Base-by-base conservation (phyloP, 2,329 filamentous ascomycete species). In the Fusarium tricinctum region DNA sequence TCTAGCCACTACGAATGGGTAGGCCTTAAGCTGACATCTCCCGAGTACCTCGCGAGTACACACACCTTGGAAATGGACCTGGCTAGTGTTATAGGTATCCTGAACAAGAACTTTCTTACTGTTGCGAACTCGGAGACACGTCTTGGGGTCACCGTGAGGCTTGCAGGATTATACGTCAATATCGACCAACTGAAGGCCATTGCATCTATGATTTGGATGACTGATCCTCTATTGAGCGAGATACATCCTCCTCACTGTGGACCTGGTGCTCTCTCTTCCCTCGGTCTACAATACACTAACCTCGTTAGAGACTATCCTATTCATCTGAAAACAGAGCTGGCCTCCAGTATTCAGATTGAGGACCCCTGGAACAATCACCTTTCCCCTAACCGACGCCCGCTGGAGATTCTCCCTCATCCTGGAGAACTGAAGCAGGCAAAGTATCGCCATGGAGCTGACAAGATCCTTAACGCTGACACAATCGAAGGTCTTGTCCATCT, bases 361-460 rank as follows among this genome's bases (percentile, higher is more conserved):
- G 70, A 70, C 20, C 69, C 67, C 9, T 72, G 70, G 70, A 57
- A 61, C 15, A 51, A 72, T 23, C 58, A 50, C 9, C 47, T 72
- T 15, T 69, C 64, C 3, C 44, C 53, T 15, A 43, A 40, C 8
- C 58, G 70, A n/a, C 56, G 20, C 13, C 61, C 48, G 4, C 30
- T 71, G 23, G 40, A 48, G 13, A 35, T 67, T 20, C 54, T 72
- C 15, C 15, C 38, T 3, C 50, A 69, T 17, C 70, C 67, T 3
- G 58, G 57, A 22, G 42, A 66, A 32, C n/a, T 66, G 8, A 55
- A 14, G 19, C 35, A 40, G 4, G 38, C 52, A 3, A 61, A 49
- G 22, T 66, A 56, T 39, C 13, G 15, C 4, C 20, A 46, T 42
- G 55, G 44, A 2, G 20, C 63, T 10, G 26, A 40, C 19, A 43